Base-by-base conservation (phyloP, 106 monocot species). In the Dioscorea alata region DNA sequence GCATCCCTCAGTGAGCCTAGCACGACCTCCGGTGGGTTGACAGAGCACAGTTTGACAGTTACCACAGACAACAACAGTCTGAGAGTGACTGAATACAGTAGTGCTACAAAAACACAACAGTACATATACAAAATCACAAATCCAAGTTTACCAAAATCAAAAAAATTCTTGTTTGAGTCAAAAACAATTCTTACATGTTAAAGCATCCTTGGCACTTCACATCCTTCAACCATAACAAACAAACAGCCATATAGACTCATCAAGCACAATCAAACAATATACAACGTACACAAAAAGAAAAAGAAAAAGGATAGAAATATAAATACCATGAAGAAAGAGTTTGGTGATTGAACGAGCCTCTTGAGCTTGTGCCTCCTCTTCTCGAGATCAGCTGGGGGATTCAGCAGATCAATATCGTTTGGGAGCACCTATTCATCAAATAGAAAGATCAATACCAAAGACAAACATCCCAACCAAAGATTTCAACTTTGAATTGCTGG, bases 331-430 rank as follows among this genome's bases (percentile, higher is more conserved):
- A 88, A 88, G 64, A 81, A 88, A 28, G 88, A 88, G 42, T 88
- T 88, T 50, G 84, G 88, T 1, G 88, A 88, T 70, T 88, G 88
- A 21, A 88, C 84, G 25, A 88, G 84, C n/a, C 88, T 71, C 78
- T 88, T 88, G 25, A 81, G 72, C 75, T 88, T 88, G 78, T 88
- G 88, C 66, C 69, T 81, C 75, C 66, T 84, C 84, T 88, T 88
- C 81, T 88, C 88, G 13, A 88, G 78, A 10, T 88, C 84, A 12
- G 84, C 84, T 23, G 84, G 88, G 2, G 88, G 88, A 50, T 88
- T 81, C 56, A 88, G 78, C 66, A 88, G 81, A 76, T 88, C 88
- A 51, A 88, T 76, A 50, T 84, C 88, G 58, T 88, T 88, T 0
- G 73, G 81, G 16, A 88, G 88, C 50, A 88, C 88, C 88, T 84